These are phyloP conservation scores for Camellia granthamiana DNA, from an alignment of 148 eudicot genomes.

Conservation along the genomic window DNA sequence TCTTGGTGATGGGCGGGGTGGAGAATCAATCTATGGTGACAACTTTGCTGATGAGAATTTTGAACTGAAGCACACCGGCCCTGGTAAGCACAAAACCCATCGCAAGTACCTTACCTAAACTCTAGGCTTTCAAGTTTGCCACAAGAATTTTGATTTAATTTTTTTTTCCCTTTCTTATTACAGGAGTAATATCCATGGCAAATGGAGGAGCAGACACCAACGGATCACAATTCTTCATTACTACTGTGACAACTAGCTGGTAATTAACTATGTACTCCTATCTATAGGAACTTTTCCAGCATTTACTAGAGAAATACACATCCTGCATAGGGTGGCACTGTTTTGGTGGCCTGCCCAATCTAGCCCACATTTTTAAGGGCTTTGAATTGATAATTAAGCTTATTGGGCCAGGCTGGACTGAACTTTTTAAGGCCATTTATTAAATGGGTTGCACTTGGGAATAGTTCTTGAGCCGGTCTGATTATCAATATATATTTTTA, in stretches of 20 bases:
- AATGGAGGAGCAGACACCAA: slow-evolving; percentile 52
- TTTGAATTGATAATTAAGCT: too few species aligned
- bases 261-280: slow-evolving; percentile 11
- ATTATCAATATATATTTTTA: too few species aligned
- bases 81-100: slow-evolving; percentile 42
- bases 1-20: slow-evolving; percentile 90
- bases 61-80: slow-evolving; percentile 74
- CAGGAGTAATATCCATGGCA: slow-evolving; percentile 72
- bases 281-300: slow-evolving; percentile 37
- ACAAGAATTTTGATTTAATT: not conserved
- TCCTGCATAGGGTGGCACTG: too few species aligned
- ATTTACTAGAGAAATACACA: slow-evolving; percentile 20
- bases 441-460: too few species aligned
- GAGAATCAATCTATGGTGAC: slow-evolving; percentile 93
- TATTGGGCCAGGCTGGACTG: not conserved
- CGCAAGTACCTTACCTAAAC: not conserved
- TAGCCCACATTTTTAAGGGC: too few species aligned
- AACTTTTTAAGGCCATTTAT: too few species aligned
- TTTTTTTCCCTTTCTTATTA: slow-evolving; percentile 6
- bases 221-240: slow-evolving; percentile 59
- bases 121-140: not conserved
- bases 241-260: slow-evolving; percentile 51
- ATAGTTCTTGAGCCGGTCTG: too few species aligned
- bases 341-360: too few species aligned
- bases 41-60: slow-evolving; percentile 91